A percentile compares a stretch with the other conserved stretches of the same genome.
phyloP scores from a whole-genome alignment of 441 rosid genomes.

The Lepidium campestre region DNA sequence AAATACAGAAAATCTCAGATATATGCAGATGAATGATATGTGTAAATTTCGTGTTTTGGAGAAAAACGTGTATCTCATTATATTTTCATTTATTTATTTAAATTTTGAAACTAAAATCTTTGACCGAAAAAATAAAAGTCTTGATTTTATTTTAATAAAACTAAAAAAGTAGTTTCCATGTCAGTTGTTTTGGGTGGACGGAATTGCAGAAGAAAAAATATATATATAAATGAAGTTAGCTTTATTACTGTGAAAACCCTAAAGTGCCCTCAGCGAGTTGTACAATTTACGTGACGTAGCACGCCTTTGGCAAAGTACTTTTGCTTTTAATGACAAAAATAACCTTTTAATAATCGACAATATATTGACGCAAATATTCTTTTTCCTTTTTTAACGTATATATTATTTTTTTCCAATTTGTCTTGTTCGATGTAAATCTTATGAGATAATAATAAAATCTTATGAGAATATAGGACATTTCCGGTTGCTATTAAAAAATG shows the following conservation, averaged over 20 bases:
- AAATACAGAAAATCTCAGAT: background rate
- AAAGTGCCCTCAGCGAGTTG: background rate
- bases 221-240: constrained; percentile 7
- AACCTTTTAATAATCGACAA: constrained; percentile 13
- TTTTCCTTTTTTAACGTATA: background rate
- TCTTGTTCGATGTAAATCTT: background rate
- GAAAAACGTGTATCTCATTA: constrained; percentile 4
- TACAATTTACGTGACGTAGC: constrained; percentile 14
- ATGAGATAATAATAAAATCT: too few relatives aligned
- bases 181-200: constrained; percentile 29
- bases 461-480: too few relatives aligned
- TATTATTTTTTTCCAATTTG: background rate
- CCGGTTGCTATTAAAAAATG: too few relatives aligned
- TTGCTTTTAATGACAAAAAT: constrained; percentile 25
- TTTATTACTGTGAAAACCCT: background rate
- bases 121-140: background rate
- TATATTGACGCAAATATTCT: constrained; percentile 1
- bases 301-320: constrained; percentile 22
- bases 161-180: constrained; percentile 18
- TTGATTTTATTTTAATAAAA: background rate
- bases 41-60: background rate
- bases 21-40: background rate
- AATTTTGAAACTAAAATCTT: background rate
- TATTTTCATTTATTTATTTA: background rate
- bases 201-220: constrained; percentile 10